Conservation (phyloP, 2,329 filamentous ascomycete species). For the Microdochium paspali region DNA sequence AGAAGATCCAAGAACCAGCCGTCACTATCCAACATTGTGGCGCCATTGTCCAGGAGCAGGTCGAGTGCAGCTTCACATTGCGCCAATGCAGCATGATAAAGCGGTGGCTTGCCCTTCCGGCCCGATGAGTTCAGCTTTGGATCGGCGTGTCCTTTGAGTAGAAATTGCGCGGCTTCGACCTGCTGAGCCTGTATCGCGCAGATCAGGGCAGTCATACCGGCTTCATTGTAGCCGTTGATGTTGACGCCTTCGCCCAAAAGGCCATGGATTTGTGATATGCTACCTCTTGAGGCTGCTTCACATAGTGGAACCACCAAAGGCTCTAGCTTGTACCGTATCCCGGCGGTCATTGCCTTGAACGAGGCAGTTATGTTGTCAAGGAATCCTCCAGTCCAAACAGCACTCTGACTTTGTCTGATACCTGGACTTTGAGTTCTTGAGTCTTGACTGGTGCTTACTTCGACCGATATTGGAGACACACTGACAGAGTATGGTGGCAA, state of each 20-base stretch:
- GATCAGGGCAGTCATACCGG: slow-evolving; percentile 15
- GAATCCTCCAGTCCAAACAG: slow-evolving; percentile 2
- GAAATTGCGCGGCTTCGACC: slow-evolving; percentile 17
- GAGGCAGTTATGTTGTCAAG: slow-evolving; percentile 13
- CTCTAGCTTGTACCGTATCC: slow-evolving; percentile 10
- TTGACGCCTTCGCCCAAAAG: slow-evolving; percentile 14
- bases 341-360: slow-evolving; percentile 9
- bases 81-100: slow-evolving; percentile 21
- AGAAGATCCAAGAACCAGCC: slow-evolving; percentile 12
- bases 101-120: slow-evolving; percentile 15
- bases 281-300: slow-evolving; percentile 8
- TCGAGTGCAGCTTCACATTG: slow-evolving; percentile 17
- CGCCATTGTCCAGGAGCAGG: slow-evolving; percentile 18
- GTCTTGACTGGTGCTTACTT: neutral
- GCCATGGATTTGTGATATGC: slow-evolving; percentile 6
- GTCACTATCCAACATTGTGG: slow-evolving; percentile 8
- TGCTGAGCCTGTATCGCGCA: slow-evolving; percentile 13
- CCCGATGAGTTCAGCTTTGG: slow-evolving; percentile 8
- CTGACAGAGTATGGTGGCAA: neutral
- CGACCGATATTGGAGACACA: neutral
- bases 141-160: slow-evolving; percentile 22
- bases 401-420: too few species aligned
- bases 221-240: slow-evolving; percentile 15
- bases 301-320: slow-evolving; percentile 11
- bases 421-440: neutral